phyloP scores from a whole-genome alignment of 1,284 basidiomycete species.

The Polyporus tsugae region DNA sequence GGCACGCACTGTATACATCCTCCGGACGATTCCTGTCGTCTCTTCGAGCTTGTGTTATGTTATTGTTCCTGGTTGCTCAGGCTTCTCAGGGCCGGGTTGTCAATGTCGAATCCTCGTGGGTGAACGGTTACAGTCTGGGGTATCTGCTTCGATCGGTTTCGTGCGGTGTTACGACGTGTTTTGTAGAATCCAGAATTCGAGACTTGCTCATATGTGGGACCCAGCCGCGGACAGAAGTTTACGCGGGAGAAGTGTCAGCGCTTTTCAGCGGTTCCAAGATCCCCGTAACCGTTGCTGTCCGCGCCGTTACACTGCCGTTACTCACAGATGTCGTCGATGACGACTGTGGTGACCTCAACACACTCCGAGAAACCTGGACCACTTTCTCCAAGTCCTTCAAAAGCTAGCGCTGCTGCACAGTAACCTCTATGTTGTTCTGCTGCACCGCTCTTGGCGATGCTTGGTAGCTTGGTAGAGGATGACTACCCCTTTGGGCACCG shows the following conservation, averaged over 20 bases:
- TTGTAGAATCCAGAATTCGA: not conserved
- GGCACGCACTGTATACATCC: not conserved
- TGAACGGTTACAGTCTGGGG: conserved; percentile 2
- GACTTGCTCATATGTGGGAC: not conserved
- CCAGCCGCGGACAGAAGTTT: not conserved
- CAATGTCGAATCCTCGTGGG: not conserved
- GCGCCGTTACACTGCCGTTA: not conserved
- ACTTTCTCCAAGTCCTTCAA: not conserved
- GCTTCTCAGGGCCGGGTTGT: not conserved
- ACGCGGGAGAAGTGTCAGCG: not conserved
- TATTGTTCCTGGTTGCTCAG: not conserved
- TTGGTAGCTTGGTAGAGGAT: not conserved
- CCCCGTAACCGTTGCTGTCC: not conserved
- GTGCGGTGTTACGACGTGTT: not conserved
- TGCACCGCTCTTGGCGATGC: not conserved
- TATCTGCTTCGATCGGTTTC: conserved; percentile 2
- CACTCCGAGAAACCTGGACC: not conserved
- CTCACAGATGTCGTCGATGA: not conserved
- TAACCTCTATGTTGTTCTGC: not conserved
- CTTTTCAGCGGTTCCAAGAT: not conserved
- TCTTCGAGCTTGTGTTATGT: not conserved
- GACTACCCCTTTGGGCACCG: not conserved
- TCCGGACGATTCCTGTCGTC: not conserved
- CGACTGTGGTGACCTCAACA: not conserved
- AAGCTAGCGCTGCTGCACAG: not conserved